Evolutionary conservation across 345 rosid species (phyloP).

Genomic region (Cardamine chenopodiifolia): DNA sequence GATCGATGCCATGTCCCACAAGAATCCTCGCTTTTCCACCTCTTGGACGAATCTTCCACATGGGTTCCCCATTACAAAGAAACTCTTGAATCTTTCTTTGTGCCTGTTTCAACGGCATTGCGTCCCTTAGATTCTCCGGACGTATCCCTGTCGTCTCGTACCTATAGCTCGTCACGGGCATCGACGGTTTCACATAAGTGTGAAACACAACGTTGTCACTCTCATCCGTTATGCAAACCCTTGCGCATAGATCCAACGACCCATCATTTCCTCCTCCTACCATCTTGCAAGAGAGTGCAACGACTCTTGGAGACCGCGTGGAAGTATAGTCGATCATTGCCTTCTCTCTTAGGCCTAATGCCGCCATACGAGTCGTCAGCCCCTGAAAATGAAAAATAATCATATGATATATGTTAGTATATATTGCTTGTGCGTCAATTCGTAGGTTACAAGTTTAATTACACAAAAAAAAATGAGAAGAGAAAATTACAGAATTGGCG

Average conservation of each 20-base stretch:
- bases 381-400: conserved; percentile 46
- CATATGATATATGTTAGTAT: neutral
- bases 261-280: conserved; percentile 97
- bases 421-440: too few relatives aligned
- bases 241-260: conserved; percentile 73
- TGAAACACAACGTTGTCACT: conserved; percentile 75
- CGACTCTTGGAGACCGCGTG: conserved; percentile 56
- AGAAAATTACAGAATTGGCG: conserved; percentile 44
- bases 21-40: conserved; percentile 84
- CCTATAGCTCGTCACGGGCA: conserved; percentile 81
- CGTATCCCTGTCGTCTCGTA: conserved; percentile 84
- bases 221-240: conserved; percentile 81
- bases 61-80: conserved; percentile 85
- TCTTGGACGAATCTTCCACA: conserved; percentile 86
- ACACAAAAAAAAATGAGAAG: too few relatives aligned
- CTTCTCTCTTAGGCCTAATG: conserved; percentile 66
- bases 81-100: conserved; percentile 85
- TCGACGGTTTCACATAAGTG: conserved; percentile 68
- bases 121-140: conserved; percentile 70
- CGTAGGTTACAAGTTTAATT: too few relatives aligned
- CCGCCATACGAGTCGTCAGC: conserved; percentile 55
- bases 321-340: conserved; percentile 49
- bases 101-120: conserved; percentile 67
- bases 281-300: conserved; percentile 88
- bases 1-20: conserved; percentile 88